A percentile compares a stretch with the other conserved stretches of the same genome.
Evolutionary conservation across 108 stramenopile species (phyloP).

Genomic region (Skeletonema potamos): DNA sequence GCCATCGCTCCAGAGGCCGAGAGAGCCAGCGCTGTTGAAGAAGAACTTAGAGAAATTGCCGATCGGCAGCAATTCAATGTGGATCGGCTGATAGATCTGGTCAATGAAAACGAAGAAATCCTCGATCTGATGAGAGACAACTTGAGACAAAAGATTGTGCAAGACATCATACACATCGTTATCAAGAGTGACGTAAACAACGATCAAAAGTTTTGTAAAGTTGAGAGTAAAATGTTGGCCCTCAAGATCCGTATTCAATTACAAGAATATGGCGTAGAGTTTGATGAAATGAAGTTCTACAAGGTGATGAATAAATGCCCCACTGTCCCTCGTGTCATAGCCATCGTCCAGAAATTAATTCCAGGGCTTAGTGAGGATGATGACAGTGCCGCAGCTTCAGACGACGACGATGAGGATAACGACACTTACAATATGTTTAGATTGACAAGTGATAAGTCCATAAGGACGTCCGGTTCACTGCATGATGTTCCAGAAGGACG

Average conservation of each 20-base stretch:
- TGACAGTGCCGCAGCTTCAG: neutral
- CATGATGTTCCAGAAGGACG: neutral
- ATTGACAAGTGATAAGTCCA: neutral
- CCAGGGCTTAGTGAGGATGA: neutral
- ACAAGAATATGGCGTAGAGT: conserved; percentile 35
- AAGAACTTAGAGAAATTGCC: conserved; percentile 36
- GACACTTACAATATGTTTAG: conserved; percentile 29
- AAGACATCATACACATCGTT: conserved; percentile 31
- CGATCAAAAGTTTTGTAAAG: conserved; percentile 20
- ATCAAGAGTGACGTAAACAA: conserved; percentile 20
- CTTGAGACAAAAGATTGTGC: conserved; percentile 16
- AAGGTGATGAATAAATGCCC: conserved; percentile 14
- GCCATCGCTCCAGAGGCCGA: conserved; percentile 20
- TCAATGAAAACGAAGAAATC: conserved; percentile 31
- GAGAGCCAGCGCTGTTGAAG: conserved; percentile 38
- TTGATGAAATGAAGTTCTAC: conserved; percentile 33
- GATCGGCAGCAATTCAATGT: conserved; percentile 33
- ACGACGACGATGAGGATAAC: conserved; percentile 5
- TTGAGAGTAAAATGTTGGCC: conserved; percentile 27
- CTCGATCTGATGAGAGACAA: conserved; percentile 28
- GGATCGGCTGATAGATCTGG: conserved; percentile 22
- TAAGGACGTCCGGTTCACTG: neutral
- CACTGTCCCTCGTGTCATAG: conserved; percentile 4
- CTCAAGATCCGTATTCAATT: conserved; percentile 32
- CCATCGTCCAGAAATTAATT: conserved; percentile 16